Conservation (phyloP, 163 green algal species). For the Prototheca wickerhamii region DNA sequence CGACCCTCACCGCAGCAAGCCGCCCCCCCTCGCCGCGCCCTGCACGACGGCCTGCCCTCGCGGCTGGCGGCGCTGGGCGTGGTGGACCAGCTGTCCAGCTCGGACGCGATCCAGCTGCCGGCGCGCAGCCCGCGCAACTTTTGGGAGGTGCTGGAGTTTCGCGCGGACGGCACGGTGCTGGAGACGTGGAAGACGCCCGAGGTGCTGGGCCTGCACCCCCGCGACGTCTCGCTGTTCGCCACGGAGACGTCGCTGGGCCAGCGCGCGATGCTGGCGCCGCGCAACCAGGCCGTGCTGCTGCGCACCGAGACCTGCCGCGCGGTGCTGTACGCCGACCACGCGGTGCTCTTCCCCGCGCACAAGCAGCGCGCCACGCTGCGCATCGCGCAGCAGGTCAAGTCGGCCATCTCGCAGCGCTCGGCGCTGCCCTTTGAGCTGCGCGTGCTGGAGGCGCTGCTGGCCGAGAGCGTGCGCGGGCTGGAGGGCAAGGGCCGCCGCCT, state of each 20-base stretch:
- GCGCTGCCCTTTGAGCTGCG: constrained; percentile 47
- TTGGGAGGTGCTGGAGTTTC: constrained; percentile 34
- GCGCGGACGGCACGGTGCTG: constrained; percentile 16
- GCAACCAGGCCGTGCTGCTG: constrained; percentile 10
- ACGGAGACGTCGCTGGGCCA: constrained; percentile 10
- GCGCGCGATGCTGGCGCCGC: constrained; percentile 16
- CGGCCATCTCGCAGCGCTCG: constrained; percentile 14
- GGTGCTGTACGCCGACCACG: constrained; percentile 31
- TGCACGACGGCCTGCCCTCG: no score
- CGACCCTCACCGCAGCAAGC: no score
- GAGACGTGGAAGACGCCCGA: constrained; percentile 38
- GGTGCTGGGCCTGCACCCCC: constrained; percentile 22
- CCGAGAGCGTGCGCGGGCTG: constrained; percentile 37
- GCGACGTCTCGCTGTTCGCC: constrained; percentile 30
- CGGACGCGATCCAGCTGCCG: constrained; percentile 2
- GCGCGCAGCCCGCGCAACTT: not conserved
- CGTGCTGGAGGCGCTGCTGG: constrained; percentile 45
- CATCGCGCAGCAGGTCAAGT: constrained; percentile 28
- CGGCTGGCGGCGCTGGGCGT: constrained; percentile 11
- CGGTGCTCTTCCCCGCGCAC: constrained; percentile 33
- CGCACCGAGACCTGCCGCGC: constrained; percentile 10
- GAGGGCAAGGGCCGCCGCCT: constrained; percentile 31
- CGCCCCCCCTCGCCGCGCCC: no score
- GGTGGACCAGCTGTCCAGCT: constrained; percentile 6
- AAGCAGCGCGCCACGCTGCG: constrained; percentile 26